Base-by-base conservation (phyloP, 2,329 filamentous ascomycete species). In the Dothideomycetidae sp. region DNA sequence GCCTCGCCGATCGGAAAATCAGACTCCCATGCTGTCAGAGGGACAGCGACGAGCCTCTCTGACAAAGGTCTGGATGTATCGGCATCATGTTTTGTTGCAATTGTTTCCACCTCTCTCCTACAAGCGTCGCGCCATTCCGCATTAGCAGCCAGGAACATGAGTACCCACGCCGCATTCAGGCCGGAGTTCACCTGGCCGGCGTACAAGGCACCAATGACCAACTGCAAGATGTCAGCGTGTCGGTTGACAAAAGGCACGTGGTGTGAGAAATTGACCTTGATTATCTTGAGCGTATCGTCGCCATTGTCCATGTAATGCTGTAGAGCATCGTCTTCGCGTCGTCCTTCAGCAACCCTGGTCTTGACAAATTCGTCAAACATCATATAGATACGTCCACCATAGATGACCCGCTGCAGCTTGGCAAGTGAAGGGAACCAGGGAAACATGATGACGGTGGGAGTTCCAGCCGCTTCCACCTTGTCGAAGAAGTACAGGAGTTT, bases 131-230 rank as follows among this genome's bases (percentile, higher is more conserved):
- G 35, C 73, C 72, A 66, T 37, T 63, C 40, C n/a, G 59, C 50
- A 46, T 68, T 48, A 36, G 60, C 40, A 37, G 67, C 50, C 36
- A 76, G 56, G 57, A 68, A 61, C 50, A 63, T 42, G 43, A 74
- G 49, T 42, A 73, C 54, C 60, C 64, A 73, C 2, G 64, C 62
- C 1, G 66, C 64, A 43, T 70, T 73, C 48, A 70, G 62, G 21
- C 68, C 69, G 15, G 57, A 68, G 51, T 73, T 75, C n/a, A 73
- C 44, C 19, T 68, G 55, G n/a, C 70, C 70, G 1, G 70, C 70
- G 47, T 70, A 71, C 2, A 75, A 53, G 0, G 67, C 56, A 10
- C 63, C 62, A n/a, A 73, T 53, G 18, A 70, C 57, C 50, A 72
- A 70, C 56, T 66, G 44, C 9, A 31, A 40, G 23, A 36, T 35